Conservation (phyloP, 176 grass and related monocot genomes). For the Pontederia crassipes region DNA sequence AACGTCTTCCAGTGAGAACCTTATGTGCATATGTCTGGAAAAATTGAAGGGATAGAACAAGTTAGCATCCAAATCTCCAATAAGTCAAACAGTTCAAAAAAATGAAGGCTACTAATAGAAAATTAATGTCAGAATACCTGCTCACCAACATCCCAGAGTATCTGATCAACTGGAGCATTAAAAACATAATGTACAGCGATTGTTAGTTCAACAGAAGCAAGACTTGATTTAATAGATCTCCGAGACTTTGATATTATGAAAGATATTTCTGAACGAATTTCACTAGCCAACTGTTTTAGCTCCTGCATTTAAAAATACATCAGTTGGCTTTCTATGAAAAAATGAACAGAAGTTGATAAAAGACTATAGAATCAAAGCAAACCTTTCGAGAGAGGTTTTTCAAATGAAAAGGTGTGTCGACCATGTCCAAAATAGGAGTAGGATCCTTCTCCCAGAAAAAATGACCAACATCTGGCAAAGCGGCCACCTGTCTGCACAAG, state of each 20-base stretch:
- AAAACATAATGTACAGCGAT: conserved; percentile 68
- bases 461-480: conserved; percentile 42
- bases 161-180: conserved; percentile 69
- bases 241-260: conserved; percentile 53
- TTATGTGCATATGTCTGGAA: conserved; percentile 69
- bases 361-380: conserved; percentile 1
- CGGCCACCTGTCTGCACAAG: conserved; percentile 25
- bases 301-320: conserved; percentile 32
- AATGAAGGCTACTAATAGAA: not conserved
- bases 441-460: conserved; percentile 77
- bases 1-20: conserved; percentile 66
- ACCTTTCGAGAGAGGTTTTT: conserved; percentile 76
- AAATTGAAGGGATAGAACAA: conserved; percentile 11
- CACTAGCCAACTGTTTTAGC: conserved; percentile 52
- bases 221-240: conserved; percentile 30
- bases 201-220: conserved; percentile 44
- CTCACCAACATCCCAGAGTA: conserved; percentile 76
- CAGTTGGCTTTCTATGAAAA: conserved; percentile 4
- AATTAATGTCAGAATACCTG: conserved; percentile 20
- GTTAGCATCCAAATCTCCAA: not conserved
- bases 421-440: conserved; percentile 55
- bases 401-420: conserved; percentile 55
- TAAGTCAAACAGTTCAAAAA: not conserved
- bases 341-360: not conserved
- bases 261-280: conserved; percentile 63